Base-by-base conservation (phyloP, 2,329 filamentous ascomycete species). In the Lachnum nothofagi region DNA sequence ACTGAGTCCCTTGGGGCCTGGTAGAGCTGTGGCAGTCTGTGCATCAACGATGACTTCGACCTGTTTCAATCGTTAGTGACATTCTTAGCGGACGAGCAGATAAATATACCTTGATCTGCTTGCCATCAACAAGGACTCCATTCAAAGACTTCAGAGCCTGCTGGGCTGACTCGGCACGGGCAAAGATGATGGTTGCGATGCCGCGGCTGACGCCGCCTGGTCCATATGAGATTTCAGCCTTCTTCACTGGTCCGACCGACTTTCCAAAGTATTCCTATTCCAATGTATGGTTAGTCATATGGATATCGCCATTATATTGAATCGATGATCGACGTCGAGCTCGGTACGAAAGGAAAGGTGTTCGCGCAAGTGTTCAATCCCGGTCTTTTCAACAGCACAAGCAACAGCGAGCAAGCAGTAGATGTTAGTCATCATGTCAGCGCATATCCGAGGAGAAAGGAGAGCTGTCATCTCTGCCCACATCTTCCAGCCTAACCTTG, bases 211-310 rank as follows among this genome's bases (percentile, higher is more conserved):
- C 81, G 57, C 91, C 91, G 67, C 88, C 89, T 57, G 91, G 88
- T 63, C 91, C 93, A 72, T 98, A 98, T 44, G 88, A 89, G 63
- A 98, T 77, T 61, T 93, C 84, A 57, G 94, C 88, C 70, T 80
- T 86, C 79, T 94, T 96, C 72, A 97, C 88, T 56, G 86, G 81
- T 60, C 91, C 91, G 68, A 95, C 83, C 63, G 88, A 86, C 66
- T 88, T 85, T 65, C 78, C 73, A 70, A 98, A 97, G 72, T 97
- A 98, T 75, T 98, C 93, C 93, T 98, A 89, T 73, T 71, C 70
- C 69, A 75, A 74, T 70, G 58, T 65, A 68, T 74, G 71, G 83
- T 89, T 82, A 89, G 86, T 87, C 65, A 75, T 72, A 68, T 69
- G 63, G 67, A 72, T 67, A 65, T 66, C 56, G 58, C 65, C 61